These are phyloP conservation scores for Salix viminalis DNA, from an alignment of 345 rosid species.

Conservation along the genomic window DNA sequence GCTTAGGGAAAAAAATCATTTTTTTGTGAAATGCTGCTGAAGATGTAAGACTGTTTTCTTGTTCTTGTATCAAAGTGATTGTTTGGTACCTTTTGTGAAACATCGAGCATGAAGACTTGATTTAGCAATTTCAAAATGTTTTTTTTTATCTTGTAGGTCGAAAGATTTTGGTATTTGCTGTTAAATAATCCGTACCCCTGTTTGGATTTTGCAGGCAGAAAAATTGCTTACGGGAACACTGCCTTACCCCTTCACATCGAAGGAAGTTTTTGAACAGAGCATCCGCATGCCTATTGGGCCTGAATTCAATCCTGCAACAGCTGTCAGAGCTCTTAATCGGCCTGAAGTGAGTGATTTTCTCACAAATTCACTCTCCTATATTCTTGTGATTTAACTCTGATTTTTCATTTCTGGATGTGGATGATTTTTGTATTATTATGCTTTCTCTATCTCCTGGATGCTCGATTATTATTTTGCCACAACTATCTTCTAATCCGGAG, in stretches of 20 bases:
- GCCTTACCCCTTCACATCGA: constrained; percentile 79
- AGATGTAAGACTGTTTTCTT: not conserved
- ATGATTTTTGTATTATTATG: not conserved
- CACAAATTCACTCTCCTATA: not conserved
- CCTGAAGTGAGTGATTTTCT: constrained; percentile 55
- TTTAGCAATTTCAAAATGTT: not conserved
- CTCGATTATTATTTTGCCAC: no score
- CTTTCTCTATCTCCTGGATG: not conserved
- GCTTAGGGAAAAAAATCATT: not conserved
- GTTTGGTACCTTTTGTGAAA: not conserved
- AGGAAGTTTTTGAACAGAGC: constrained; percentile 75
- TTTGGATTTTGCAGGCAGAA: constrained; percentile 55
- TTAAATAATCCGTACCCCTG: not conserved
- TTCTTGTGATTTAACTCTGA: not conserved
- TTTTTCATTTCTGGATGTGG: not conserved
- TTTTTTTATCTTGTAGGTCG: not conserved
- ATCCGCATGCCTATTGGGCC: constrained; percentile 94
- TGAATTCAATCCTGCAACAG: constrained; percentile 75
- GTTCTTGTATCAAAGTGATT: not conserved
- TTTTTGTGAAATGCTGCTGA: not conserved
- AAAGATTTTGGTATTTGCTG: not conserved
- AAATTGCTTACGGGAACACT: constrained; percentile 63
- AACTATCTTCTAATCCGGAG: not conserved
- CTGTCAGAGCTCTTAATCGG: constrained; percentile 60
- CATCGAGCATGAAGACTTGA: not conserved